A percentile compares a stretch with the other conserved stretches of the same genome.
These are phyloP conservation scores for Trichoderma cornu-damae DNA, from an alignment of 2,329 filamentous ascomycete genomes.

Conservation along the genomic window DNA sequence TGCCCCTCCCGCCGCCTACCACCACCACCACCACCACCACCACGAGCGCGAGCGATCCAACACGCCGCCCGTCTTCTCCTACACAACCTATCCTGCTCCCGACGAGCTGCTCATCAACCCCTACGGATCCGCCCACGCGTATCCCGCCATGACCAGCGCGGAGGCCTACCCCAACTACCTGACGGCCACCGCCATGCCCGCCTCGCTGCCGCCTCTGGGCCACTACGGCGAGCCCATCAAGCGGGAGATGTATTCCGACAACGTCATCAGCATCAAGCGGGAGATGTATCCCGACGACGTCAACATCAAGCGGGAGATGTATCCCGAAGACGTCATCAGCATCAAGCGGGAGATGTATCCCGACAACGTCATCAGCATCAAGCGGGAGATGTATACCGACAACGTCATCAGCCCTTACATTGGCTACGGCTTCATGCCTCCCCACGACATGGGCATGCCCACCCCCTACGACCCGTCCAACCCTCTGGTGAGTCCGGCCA, in stretches of 20 bases:
- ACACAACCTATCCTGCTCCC: constrained; percentile 61
- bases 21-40: constrained; percentile 34
- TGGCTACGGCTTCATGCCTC: constrained; percentile 60
- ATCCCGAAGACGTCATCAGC: constrained; percentile 52
- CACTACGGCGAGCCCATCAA: constrained; percentile 62
- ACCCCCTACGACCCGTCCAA: constrained; percentile 62
- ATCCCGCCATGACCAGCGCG: constrained; percentile 47
- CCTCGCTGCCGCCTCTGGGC: constrained; percentile 60
- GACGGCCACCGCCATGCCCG: constrained; percentile 46
- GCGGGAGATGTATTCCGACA: constrained; percentile 56
- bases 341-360: constrained; percentile 61
- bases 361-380: constrained; percentile 61
- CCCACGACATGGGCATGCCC: constrained; percentile 57
- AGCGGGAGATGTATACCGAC: constrained; percentile 58
- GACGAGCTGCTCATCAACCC: constrained; percentile 59
- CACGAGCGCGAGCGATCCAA: constrained; percentile 65
- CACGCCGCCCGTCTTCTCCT: constrained; percentile 64
- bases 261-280: constrained; percentile 62
- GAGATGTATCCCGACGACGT: constrained; percentile 55
- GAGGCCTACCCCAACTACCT: constrained; percentile 55
- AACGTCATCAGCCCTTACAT: constrained; percentile 61
- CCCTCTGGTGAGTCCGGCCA: constrained; percentile 65
- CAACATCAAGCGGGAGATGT: constrained; percentile 62
- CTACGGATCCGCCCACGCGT: constrained; percentile 51
- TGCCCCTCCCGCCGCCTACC: constrained; percentile 31